Conservation (phyloP, 2,329 filamentous ascomycete species). For the Lecanoromycetidae sp. region DNA sequence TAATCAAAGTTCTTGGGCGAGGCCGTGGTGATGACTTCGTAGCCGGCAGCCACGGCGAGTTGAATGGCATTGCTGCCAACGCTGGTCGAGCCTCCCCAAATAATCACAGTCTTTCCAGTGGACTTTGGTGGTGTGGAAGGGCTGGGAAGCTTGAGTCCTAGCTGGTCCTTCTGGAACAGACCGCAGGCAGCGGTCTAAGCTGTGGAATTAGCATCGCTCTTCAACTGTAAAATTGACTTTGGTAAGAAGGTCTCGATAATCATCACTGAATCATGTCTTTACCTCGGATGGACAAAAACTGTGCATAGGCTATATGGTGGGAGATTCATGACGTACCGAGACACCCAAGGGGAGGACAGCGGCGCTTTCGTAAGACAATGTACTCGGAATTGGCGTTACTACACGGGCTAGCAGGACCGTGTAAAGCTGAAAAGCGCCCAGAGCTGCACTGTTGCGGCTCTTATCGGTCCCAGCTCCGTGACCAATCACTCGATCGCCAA, state of each 20-base stretch:
- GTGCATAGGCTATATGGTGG: too few species aligned
- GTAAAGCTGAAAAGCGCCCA: slow-evolving; percentile 25
- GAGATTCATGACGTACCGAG: too few species aligned
- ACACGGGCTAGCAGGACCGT: slow-evolving; percentile 20
- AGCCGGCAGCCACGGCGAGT: slow-evolving; percentile 33
- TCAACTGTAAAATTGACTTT: too few species aligned
- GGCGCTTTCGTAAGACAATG: slow-evolving; percentile 23
- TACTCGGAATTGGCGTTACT: slow-evolving; percentile 22
- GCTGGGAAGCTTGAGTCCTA: slow-evolving; percentile 21
- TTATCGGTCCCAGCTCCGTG: slow-evolving; percentile 15
- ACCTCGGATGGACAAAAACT: too few species aligned
- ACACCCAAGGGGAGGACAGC: slow-evolving; percentile 25
- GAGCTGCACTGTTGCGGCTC: slow-evolving; percentile 5
- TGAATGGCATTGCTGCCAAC: slow-evolving; percentile 39
- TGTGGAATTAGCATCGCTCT: too few species aligned
- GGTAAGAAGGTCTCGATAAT: too few species aligned
- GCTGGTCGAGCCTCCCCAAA: slow-evolving; percentile 39
- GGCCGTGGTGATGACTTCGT: slow-evolving; percentile 34
- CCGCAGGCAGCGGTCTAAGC: slow-evolving; percentile 23
- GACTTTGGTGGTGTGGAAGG: slow-evolving; percentile 16
- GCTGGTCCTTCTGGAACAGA: slow-evolving; percentile 22
- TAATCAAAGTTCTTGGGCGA: slow-evolving; percentile 33
- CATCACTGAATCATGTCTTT: too few species aligned
- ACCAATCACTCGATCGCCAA: slow-evolving; percentile 25
- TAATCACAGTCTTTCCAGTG: slow-evolving; percentile 27